phyloP scores from a whole-genome alignment of 208 protist species.

The Trypanosoma grayi region DNA sequence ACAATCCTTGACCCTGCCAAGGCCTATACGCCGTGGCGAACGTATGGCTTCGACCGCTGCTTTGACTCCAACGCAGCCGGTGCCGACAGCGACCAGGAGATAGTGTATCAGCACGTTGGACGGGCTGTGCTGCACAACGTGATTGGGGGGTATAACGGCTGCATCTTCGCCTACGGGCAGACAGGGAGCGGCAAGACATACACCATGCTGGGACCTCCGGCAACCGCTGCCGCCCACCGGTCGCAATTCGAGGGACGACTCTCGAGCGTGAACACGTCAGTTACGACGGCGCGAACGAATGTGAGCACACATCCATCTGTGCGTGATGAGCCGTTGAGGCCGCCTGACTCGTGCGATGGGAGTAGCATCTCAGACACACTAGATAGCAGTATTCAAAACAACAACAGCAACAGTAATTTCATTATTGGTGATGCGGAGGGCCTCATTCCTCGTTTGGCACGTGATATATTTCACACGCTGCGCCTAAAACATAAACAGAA shows the following conservation, averaged over 20 bases:
- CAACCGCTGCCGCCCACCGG: neutral
- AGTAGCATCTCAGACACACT: neutral
- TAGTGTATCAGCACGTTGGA: slow-evolving; percentile 30
- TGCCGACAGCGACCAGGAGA: slow-evolving; percentile 15
- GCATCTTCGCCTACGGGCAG: slow-evolving; percentile 62
- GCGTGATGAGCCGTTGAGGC: neutral
- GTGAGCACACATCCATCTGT: neutral
- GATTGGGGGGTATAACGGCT: slow-evolving; percentile 41
- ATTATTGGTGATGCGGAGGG: slow-evolving; percentile 32
- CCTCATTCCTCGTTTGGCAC: slow-evolving; percentile 74
- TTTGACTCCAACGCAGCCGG: slow-evolving; percentile 18
- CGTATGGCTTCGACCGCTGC: slow-evolving; percentile 28
- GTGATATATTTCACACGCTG: slow-evolving; percentile 63
- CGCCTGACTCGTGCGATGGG: neutral
- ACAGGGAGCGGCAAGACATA: slow-evolving; percentile 68
- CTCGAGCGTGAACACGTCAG: neutral
- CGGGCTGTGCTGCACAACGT: slow-evolving; percentile 26
- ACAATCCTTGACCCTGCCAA: slow-evolving; percentile 25
- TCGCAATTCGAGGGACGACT: neutral
- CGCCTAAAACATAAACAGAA: slow-evolving; percentile 55
- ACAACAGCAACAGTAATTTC: too few species aligned
- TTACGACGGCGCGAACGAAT: neutral
- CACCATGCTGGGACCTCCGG: slow-evolving; percentile 57
- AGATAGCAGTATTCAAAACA: neutral
- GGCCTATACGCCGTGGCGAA: slow-evolving; percentile 10